Base-by-base conservation (phyloP, 257 asterid genomes). In the Nicotiana noctiflora region DNA sequence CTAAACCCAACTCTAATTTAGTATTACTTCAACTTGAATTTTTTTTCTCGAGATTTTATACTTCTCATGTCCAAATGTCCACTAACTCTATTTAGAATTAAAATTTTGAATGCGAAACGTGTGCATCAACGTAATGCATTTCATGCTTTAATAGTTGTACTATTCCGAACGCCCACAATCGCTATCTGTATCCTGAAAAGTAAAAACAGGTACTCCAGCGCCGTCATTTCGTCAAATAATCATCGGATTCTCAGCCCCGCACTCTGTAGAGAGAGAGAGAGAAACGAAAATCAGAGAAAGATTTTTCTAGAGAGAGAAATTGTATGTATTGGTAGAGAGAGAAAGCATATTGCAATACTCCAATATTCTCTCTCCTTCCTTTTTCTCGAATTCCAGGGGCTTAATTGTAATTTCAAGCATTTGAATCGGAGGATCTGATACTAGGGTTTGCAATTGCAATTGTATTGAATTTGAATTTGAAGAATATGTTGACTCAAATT, bases 361-460 rank as follows among this genome's bases (percentile, higher is more conserved):
- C 59, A 2, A n/a, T 32, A 61, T 76, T 72, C 46, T 18, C 57
- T 21, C 51, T 57, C 3, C 29, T 68, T 18, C 46, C 19, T 1
- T 51, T 17, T 13, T 56, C 49, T 3, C 59, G 12, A 15, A 27
- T 74, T 52, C 14, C 56, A 81, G 64, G 64, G 64, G 14, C 10
- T 19, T 12, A 59, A 59, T 6, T 8, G 64, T 59, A 19, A 59
- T 59, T 59, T 19, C 64, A 49, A 13, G 84, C 84, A 89, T 67
- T 67, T 37, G 76, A 67, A 11, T 89, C 86, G 89, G 96, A 92
- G 75, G 79, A 77, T 84, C 63, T 76, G 32, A 84, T 81, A 86
- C 88, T 87, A 87, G 93, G 96, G 91, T 88, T 91, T 91, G 65
- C 52, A 21, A 72, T 80, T 56, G 83, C 97, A 92, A 90, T 86